Percentiles rank a stretch among this genome's conserved stretches.
These are phyloP conservation scores for Pseudovirgaria hyperparasitica DNA, from an alignment of 2,329 filamentous ascomycete genomes.

Conservation along the genomic window DNA sequence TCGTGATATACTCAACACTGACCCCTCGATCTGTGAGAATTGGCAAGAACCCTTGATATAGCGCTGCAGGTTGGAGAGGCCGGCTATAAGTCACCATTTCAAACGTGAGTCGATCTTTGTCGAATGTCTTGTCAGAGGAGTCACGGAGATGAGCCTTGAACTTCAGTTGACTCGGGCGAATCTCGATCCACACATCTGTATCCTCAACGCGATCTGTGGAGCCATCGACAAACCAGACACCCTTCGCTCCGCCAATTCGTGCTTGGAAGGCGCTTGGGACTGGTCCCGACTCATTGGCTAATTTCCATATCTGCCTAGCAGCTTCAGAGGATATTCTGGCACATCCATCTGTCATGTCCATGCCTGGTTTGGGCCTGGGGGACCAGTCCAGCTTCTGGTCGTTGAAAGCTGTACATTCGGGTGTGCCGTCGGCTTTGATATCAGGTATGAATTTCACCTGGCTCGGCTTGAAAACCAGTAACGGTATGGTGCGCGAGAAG, in stretches of 20 bases:
- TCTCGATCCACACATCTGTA: slow-evolving; percentile 48
- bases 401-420: slow-evolving; percentile 22
- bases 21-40: slow-evolving; percentile 51
- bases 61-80: slow-evolving; percentile 36
- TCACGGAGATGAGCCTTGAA: slow-evolving; percentile 41
- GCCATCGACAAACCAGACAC: slow-evolving; percentile 56
- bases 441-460: slow-evolving; percentile 23
- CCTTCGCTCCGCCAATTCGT: slow-evolving; percentile 61
- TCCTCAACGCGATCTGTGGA: slow-evolving; percentile 31
- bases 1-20: slow-evolving; percentile 31
- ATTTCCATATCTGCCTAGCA: slow-evolving; percentile 38
- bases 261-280: slow-evolving; percentile 54
- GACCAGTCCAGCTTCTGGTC: slow-evolving; percentile 19
- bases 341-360: slow-evolving; percentile 43
- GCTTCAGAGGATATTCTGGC: slow-evolving; percentile 50
- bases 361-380: slow-evolving; percentile 1
- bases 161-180: slow-evolving; percentile 54
- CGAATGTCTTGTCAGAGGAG: slow-evolving; percentile 27
- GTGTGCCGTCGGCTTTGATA: slow-evolving; percentile 15
- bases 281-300: slow-evolving; percentile 36
- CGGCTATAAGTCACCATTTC: slow-evolving; percentile 44
- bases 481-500: slow-evolving; percentile 27
- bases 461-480: slow-evolving; percentile 20
- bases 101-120: slow-evolving; percentile 46
- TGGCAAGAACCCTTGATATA: slow-evolving; percentile 58